Percentiles rank a stretch among this genome's conserved stretches.
Conservation (phyloP, 768 basidiomycete species). For the Hygrophoropsis aurantiaca region DNA sequence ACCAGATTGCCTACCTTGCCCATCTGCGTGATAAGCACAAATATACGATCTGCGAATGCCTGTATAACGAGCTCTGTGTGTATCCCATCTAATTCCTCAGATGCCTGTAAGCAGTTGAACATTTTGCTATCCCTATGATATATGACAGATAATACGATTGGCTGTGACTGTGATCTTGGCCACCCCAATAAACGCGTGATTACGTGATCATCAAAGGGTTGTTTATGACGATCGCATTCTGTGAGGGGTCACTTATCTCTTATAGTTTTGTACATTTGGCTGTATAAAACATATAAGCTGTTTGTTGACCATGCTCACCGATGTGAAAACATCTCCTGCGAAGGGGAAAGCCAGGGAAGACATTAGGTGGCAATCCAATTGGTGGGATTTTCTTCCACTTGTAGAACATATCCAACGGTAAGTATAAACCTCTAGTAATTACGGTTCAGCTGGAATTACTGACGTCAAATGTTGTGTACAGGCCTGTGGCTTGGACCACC, state of each 20-base stretch:
- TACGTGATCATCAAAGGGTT: too few relatives aligned
- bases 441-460: constrained; percentile 3
- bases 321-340: constrained; percentile 34
- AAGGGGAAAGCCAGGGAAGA: constrained; percentile 58
- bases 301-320: constrained; percentile 16
- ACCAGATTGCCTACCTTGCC: constrained; percentile 91
- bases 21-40: constrained; percentile 88
- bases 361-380: constrained; percentile 57
- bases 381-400: constrained; percentile 75
- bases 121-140: constrained; percentile 12
- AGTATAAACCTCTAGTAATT: too few relatives aligned
- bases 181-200: too few relatives aligned
- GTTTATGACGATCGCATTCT: neutral
- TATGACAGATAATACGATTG: too few relatives aligned
- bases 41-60: constrained; percentile 71
- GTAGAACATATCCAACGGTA: constrained; percentile 58
- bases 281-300: constrained; percentile 13
- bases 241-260: neutral
- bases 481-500: constrained; percentile 71
- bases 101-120: constrained; percentile 39
- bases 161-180: too few relatives aligned
- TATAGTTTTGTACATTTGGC: neutral
- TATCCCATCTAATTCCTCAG: constrained; percentile 51
- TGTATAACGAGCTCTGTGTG: constrained; percentile 79
- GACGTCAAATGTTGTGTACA: constrained; percentile 23